Base-by-base conservation (phyloP, 805 yeast species). In the Myxozyma neotropica region DNA sequence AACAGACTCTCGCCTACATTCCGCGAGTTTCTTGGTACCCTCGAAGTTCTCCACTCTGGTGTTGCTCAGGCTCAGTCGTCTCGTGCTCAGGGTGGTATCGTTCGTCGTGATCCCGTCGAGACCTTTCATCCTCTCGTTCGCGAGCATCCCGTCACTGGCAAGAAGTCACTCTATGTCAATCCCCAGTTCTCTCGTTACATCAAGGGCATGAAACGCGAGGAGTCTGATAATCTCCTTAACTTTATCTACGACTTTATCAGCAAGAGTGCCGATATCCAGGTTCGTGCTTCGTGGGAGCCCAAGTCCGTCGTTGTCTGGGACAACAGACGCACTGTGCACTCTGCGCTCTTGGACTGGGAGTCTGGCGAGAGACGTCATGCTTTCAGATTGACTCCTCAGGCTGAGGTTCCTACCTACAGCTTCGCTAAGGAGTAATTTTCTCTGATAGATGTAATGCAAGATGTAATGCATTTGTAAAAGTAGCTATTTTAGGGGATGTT, bases 341-440 rank as follows among this genome's bases (percentile, higher is more conserved):
- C 82, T n/a, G 83, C 83, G 7, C 70, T 78, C 47, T 73, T 79
- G 43, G 84, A 80, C 69, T 80, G 81, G 79, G 87, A 82, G 57
- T 78, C 81, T 47, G 84, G 85, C 23, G 81, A 80, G 36, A 77
- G 82, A 23, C 81, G 94, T 73, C 93, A 87, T 67, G 88, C 88
- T 15, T 84, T 83, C 75, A 80, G 93, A 74, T 78, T 86, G 59
- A 87, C 92, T 27, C 88, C 92, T 4, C 83, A 84, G 70, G 93
- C 86, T 19, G 93, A 88, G 70, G 78, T 86, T 70, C 91, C 91
- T 2, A 59, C 63, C 19, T 58, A 43, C 45, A 24, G 29, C 26
- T 48, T 42, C 48, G 58, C 55, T 13, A 38, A 50, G 52, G 29
- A 51, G 24, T 31, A 47, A 24, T 3, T 23, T 43, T 17, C 1